Evolutionary conservation across 768 basidiomycete species (phyloP).

Genomic region (Lactarius vividus): DNA sequence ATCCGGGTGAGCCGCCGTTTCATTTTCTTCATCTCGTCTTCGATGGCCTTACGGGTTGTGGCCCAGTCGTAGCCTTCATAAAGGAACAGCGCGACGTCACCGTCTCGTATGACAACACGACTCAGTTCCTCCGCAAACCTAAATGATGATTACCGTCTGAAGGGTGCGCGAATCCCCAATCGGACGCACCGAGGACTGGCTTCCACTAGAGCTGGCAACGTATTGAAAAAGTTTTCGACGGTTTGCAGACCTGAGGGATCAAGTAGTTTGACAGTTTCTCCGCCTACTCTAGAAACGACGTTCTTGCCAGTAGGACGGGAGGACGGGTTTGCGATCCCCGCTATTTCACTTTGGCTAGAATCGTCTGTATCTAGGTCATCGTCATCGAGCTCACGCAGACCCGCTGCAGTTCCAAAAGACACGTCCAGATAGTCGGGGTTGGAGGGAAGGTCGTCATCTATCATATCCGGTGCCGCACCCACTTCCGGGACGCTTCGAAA

Average conservation of each 20-base stretch:
- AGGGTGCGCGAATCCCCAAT: not conserved
- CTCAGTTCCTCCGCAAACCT: conserved; percentile 31
- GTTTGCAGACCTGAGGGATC: conserved; percentile 59
- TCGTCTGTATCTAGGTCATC: conserved; percentile 69
- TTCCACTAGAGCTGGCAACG: conserved; percentile 51
- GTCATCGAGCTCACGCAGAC: conserved; percentile 66
- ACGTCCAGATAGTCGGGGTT: conserved; percentile 87
- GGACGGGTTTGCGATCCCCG: not conserved
- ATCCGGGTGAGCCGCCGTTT: conserved; percentile 84
- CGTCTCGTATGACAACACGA: conserved; percentile 56
- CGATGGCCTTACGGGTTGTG: conserved; percentile 80
- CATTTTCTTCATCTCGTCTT: conserved; percentile 86
- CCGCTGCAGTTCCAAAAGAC: conserved; percentile 75
- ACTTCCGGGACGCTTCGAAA: conserved; percentile 75
- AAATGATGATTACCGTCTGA: conserved; percentile 2
- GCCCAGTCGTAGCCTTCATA: conserved; percentile 97
- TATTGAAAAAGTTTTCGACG: conserved; percentile 73
- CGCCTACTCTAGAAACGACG: conserved; percentile 62
- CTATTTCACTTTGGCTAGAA: conserved; percentile 34
- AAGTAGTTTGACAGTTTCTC: conserved; percentile 84
- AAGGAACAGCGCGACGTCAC: conserved; percentile 65
- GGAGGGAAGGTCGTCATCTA: conserved; percentile 85
- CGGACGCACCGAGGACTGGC: conserved; percentile 47
- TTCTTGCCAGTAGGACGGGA: conserved; percentile 29
- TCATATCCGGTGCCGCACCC: conserved; percentile 80